phyloP scores from a whole-genome alignment of 2,329 filamentous ascomycete genomes.

The Pestalotiopsis fici region DNA sequence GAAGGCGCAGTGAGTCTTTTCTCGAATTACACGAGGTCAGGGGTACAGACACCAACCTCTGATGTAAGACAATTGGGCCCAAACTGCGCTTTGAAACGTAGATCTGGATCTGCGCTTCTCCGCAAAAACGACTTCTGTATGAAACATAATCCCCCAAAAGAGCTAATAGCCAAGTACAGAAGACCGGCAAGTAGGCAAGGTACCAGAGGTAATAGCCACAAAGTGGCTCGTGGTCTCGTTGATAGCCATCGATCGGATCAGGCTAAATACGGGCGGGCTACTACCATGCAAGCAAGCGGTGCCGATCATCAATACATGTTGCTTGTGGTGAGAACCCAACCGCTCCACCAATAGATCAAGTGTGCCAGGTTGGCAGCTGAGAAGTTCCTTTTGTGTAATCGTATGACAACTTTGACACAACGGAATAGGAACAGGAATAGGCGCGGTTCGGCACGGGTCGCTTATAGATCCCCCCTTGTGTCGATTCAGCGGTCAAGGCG shows the following conservation, averaged over 20 bases:
- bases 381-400: neutral
- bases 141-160: neutral
- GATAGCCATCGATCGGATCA: neutral
- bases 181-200: too few relatives aligned
- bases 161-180: neutral
- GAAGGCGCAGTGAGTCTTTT: neutral
- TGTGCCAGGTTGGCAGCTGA: neutral
- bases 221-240: neutral
- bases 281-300: neutral
- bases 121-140: neutral
- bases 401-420: neutral
- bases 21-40: neutral
- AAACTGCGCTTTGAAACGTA: neutral
- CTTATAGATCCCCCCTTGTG: neutral
- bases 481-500: neutral
- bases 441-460: neutral
- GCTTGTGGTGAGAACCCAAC: neutral
- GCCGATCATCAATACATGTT: neutral
- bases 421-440: neutral
- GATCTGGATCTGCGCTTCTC: slow-evolving; percentile 2
- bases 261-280: neutral
- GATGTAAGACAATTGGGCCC: neutral
- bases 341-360: neutral
- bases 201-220: too few relatives aligned
- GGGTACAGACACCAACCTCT: neutral